Conservation (phyloP, 768 basidiomycete species). For the Myochromella boudieri region DNA sequence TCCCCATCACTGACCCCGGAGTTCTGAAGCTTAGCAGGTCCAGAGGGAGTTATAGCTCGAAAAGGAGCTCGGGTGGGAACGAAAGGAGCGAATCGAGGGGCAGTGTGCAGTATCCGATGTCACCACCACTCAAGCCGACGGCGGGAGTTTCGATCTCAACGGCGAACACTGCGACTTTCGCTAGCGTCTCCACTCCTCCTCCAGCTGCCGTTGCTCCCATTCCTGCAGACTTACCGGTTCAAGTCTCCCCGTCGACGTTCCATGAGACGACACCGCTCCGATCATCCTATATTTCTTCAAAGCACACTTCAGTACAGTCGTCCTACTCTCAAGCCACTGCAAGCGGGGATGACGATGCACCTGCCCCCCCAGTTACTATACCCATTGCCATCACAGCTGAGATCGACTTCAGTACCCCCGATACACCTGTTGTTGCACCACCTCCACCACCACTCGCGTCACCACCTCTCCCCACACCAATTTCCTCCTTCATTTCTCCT, state of each 20-base stretch:
- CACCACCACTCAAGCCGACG: no score
- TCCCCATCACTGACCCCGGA: background rate
- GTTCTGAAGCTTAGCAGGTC: background rate
- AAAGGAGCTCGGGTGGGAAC: conserved; percentile 1
- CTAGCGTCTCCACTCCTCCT: background rate
- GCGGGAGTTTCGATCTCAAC: no score
- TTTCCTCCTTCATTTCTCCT: conserved; percentile 4
- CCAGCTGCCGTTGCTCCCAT: no score
- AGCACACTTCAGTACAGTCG: conserved; percentile 8
- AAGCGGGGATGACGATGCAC: conserved; percentile 1
- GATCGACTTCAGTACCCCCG: background rate
- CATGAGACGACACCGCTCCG: no score
- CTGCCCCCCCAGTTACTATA: background rate
- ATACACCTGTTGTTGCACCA: conserved; percentile 4
- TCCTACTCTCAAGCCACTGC: conserved; percentile 8
- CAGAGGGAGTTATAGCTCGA: background rate
- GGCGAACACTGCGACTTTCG: background rate
- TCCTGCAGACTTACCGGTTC: no score
- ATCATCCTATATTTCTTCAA: conserved; percentile 2
- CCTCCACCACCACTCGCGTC: conserved; percentile 1
- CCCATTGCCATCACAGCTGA: background rate
- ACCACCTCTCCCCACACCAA: background rate
- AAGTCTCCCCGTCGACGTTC: no score
- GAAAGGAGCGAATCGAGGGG: no score
- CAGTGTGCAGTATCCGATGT: no score